Conservation (phyloP, 257 asterid species). For the Gynochthodes officinalis region DNA sequence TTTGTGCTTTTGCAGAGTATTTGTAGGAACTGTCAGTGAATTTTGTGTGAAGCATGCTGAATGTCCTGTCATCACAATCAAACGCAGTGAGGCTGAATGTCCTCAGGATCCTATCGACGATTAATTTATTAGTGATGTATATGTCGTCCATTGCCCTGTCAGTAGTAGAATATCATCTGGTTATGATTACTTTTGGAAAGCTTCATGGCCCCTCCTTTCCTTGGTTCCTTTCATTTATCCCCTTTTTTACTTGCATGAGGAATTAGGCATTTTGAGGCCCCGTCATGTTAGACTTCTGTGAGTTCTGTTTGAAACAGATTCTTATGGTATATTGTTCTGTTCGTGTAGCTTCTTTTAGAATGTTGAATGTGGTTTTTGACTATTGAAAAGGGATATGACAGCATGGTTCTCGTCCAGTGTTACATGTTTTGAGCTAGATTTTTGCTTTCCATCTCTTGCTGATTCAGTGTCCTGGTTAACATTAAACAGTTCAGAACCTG, state of each 20-base stretch:
- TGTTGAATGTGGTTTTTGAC: background rate
- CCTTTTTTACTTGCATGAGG: background rate
- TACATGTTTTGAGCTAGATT: no score
- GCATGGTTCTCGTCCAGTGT: background rate
- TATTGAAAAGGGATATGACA: background rate
- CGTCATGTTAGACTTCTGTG: background rate
- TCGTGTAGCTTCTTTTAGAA: background rate
- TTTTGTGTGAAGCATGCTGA: conserved; percentile 81
- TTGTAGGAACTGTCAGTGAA: conserved; percentile 92
- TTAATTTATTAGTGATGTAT: conserved; percentile 17
- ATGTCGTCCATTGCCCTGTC: background rate
- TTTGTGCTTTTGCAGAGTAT: conserved; percentile 49
- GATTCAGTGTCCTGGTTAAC: no score
- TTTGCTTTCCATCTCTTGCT: no score
- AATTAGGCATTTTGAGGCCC: background rate
- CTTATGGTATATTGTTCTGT: background rate
- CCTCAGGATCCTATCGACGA: conserved; percentile 58
- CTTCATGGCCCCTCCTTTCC: background rate
- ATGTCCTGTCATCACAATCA: conserved; percentile 49
- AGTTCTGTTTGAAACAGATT: background rate
- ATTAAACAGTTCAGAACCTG: no score
- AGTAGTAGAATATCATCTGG: background rate
- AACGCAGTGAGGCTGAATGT: conserved; percentile 53
- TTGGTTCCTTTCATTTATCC: background rate
- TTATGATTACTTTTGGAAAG: background rate